Percentiles rank a stretch among this genome's conserved stretches.
These are phyloP conservation scores for Ganoderma boninense DNA, from an alignment of 1,284 basidiomycete genomes.

Conservation along the genomic window DNA sequence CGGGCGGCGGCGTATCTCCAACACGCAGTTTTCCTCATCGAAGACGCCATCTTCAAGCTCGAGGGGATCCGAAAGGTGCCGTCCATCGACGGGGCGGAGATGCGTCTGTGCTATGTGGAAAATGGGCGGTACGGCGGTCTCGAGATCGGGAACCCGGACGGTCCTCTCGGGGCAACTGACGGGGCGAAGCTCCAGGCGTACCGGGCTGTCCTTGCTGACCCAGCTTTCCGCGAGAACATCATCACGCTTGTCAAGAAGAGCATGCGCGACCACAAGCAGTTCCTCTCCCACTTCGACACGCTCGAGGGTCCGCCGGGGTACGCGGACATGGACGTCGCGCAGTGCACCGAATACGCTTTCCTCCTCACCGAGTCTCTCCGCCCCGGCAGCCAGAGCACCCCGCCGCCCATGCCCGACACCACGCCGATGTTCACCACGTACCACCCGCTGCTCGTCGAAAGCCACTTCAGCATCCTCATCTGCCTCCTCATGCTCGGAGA, in stretches of 20 bases:
- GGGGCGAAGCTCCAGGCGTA: conserved; percentile 73
- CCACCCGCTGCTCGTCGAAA: conserved; percentile 85
- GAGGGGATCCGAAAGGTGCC: conserved; percentile 69
- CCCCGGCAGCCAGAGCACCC: conserved; percentile 58
- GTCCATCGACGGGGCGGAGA: conserved; percentile 70
- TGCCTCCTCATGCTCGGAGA: conserved; percentile 79
- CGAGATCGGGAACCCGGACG: conserved; percentile 78
- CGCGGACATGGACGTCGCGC: conserved; percentile 56
- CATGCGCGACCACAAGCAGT: conserved; percentile 82
- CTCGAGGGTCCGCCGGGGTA: conserved; percentile 53
- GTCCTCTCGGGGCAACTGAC: conserved; percentile 67
- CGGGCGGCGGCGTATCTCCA: conserved; percentile 82
- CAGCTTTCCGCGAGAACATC: conserved; percentile 65
- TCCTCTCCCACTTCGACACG: conserved; percentile 81
- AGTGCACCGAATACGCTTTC: conserved; percentile 70
- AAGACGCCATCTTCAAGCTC: conserved; percentile 69
- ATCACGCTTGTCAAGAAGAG: conserved; percentile 67
- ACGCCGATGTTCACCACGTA: conserved; percentile 80
- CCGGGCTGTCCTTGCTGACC: conserved; percentile 58
- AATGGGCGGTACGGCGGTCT: conserved; percentile 79
- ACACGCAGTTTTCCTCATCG: conserved; percentile 76
- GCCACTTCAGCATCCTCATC: conserved; percentile 79
- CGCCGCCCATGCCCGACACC: conserved; percentile 45
- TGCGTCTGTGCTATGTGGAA: conserved; percentile 75
- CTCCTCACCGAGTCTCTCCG: conserved; percentile 70